phyloP scores from a whole-genome alignment of 2,329 filamentous ascomycete genomes.

The Fusarium tupiense region DNA sequence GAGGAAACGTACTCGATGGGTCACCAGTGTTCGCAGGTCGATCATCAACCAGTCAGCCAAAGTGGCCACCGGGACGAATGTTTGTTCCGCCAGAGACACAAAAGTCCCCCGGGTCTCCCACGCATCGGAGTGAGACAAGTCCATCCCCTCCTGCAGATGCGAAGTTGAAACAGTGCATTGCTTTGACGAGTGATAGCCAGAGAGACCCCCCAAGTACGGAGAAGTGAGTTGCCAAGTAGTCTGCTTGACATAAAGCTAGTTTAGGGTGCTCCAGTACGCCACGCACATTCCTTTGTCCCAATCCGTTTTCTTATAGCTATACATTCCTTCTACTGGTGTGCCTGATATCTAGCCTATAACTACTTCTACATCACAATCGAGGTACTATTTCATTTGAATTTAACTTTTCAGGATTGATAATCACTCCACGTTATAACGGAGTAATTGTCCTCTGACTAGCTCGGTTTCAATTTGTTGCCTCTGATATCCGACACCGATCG shows the following conservation, averaged over 20 bases:
- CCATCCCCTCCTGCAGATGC: fast-evolving
- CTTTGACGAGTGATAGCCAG: background rate
- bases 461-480: no score
- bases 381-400: fast-evolving
- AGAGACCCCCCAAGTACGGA: background rate
- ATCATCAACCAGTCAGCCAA: background rate
- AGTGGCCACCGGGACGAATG: background rate
- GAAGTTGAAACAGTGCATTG: fast-evolving
- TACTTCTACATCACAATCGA: fast-evolving
- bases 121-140: no score
- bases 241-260: background rate
- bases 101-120: background rate
- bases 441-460: background rate
- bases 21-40: background rate
- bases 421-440: background rate
- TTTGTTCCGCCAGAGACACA: background rate
- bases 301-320: background rate
- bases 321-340: background rate
- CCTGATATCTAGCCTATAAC: background rate
- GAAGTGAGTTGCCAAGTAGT: no score
- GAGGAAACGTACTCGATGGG: fast-evolving
- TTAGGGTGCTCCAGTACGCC: fast-evolving
- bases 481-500: background rate
- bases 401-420: fast-evolving
- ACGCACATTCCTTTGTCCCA: background rate